Percentiles rank a stretch among this genome's conserved stretches.
phyloP scores from a whole-genome alignment of 106 monocot genomes.

The Phalaenopsis equestris region DNA sequence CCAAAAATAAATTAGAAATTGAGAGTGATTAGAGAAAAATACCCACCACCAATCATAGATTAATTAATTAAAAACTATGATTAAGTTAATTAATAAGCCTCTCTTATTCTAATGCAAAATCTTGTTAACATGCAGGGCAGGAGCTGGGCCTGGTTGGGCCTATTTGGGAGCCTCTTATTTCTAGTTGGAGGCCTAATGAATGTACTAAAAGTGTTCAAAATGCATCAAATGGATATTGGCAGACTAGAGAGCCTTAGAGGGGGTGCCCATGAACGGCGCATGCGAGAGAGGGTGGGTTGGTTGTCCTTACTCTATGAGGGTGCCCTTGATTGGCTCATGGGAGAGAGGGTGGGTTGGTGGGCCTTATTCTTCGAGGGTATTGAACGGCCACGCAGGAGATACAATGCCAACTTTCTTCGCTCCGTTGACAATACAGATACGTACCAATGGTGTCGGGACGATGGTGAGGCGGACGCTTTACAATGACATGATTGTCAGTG shows the following conservation, averaged over 20 bases:
- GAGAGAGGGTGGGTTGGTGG: conserved; percentile 43
- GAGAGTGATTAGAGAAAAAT: too few species aligned
- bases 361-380: conserved; percentile 45
- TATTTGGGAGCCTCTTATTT: conserved; percentile 61
- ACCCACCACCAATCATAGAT: too few species aligned
- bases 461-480: conserved; percentile 16
- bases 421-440: background rate
- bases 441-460: too few species aligned
- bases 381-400: background rate
- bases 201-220: conserved; percentile 77
- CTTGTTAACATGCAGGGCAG: conserved; percentile 29
- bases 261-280: background rate
- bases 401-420: background rate
- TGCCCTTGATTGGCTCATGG: conserved; percentile 46
- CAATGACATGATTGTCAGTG: conserved; percentile 45
- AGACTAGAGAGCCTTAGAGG: conserved; percentile 81
- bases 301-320: too few species aligned
- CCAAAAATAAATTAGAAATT: too few species aligned
- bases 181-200: conserved; percentile 58
- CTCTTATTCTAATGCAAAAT: background rate
- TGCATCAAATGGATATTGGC: conserved; percentile 61
- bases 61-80: too few species aligned
- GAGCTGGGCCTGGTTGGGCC: conserved; percentile 58
- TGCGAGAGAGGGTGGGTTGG: too few species aligned
- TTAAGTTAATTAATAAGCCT: too few species aligned